Evolutionary conservation across 202 grass and related monocot genomes (phyloP).

Genomic region (Saccharum hybrid): DNA sequence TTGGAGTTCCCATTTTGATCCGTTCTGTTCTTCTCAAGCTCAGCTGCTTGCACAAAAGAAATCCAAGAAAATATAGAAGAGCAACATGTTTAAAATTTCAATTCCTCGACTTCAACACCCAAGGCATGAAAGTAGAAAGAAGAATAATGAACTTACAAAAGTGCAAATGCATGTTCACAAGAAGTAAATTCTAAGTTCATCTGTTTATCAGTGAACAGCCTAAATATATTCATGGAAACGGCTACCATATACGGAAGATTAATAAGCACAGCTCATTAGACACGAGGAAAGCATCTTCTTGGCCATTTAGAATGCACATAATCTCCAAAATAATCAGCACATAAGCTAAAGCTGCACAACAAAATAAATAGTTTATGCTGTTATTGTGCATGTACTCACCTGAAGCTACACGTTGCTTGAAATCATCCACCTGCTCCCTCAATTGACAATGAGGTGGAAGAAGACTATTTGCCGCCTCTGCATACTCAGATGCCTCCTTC

Average conservation of each 20-base stretch:
- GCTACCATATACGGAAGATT: slow-evolving; percentile 28
- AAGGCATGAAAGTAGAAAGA: slow-evolving; percentile 36
- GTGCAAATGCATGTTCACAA: slow-evolving; percentile 5
- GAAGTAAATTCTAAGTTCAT: not conserved
- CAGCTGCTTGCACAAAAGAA: slow-evolving; percentile 66
- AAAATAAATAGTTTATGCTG: slow-evolving; percentile 26
- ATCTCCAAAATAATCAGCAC: slow-evolving; percentile 20
- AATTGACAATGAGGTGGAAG: slow-evolving; percentile 59
- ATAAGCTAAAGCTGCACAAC: slow-evolving; percentile 3
- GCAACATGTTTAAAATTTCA: slow-evolving; percentile 31
- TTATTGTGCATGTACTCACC: slow-evolving; percentile 52
- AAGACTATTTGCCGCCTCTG: slow-evolving; percentile 55
- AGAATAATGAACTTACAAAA: slow-evolving; percentile 15
- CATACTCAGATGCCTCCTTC: slow-evolving; percentile 77
- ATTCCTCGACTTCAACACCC: not conserved
- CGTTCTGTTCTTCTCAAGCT: slow-evolving; percentile 70
- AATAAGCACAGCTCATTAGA: slow-evolving; percentile 16
- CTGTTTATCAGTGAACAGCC: not conserved
- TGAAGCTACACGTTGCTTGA: slow-evolving; percentile 64
- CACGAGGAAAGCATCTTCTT: not conserved
- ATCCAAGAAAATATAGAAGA: slow-evolving; percentile 26
- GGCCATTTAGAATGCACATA: slow-evolving; percentile 30
- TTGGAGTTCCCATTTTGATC: slow-evolving; percentile 61
- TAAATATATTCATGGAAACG: slow-evolving; percentile 17
- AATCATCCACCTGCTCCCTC: slow-evolving; percentile 54